A percentile compares a stretch with the other conserved stretches of the same genome.
phyloP scores from a whole-genome alignment of 495 filamentous ascomycete genomes.

The Podospora conica region DNA sequence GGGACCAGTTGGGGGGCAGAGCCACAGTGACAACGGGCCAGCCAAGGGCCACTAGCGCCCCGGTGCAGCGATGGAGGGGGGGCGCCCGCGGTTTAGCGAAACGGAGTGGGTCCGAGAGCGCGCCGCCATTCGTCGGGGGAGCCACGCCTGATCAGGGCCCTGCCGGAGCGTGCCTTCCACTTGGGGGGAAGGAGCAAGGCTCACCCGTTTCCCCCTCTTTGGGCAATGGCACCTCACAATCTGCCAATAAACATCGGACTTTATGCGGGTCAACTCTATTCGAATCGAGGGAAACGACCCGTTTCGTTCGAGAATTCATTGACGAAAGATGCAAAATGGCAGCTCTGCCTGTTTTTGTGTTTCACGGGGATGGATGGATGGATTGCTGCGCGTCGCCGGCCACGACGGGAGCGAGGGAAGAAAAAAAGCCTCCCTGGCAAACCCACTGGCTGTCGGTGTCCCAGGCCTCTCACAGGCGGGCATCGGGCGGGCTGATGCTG shows the following conservation, averaged over 20 bases:
- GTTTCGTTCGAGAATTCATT: neutral
- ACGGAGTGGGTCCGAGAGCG: conserved; percentile 20
- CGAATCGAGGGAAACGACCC: neutral
- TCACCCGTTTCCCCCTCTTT: conserved; percentile 5
- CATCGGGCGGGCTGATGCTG: neutral
- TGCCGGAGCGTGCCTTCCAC: conserved; percentile 2
- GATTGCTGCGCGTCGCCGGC: neutral
- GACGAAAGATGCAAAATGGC: neutral
- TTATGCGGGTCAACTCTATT: conserved; percentile 10
- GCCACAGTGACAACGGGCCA: conserved; percentile 14
- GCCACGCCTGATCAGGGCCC: conserved; percentile 13
- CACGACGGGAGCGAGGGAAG: neutral
- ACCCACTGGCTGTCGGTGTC: neutral
- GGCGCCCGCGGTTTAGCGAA: conserved; percentile 25
- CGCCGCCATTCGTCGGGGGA: conserved; percentile 17
- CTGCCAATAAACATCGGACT: conserved; percentile 6
- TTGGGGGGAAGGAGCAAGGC: conserved; percentile 6
- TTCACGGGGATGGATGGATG: neutral
- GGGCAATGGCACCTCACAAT: conserved; percentile 17
- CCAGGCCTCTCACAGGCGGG: neutral
- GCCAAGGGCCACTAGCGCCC: conserved; percentile 20
- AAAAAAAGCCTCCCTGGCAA: neutral
- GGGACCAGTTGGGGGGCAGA: conserved; percentile 24
- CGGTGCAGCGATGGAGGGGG: conserved; percentile 14
- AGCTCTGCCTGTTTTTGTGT: neutral